phyloP scores from a whole-genome alignment of 768 basidiomycete species.

The Nidularia pulvinata region DNA sequence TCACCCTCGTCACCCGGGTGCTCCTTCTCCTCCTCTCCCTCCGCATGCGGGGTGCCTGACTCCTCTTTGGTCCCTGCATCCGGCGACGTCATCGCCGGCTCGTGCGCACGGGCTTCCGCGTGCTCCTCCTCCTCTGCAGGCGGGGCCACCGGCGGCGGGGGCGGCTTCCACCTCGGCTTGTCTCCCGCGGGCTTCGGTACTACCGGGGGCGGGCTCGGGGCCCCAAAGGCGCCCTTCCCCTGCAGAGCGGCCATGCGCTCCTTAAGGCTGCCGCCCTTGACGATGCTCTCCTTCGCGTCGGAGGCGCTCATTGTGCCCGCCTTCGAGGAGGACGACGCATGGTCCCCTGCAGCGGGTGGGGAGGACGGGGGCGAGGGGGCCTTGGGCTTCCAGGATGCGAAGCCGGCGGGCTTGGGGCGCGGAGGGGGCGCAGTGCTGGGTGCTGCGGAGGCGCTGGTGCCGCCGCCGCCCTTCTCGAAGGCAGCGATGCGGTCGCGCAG shows the following conservation, averaged over 20 bases:
- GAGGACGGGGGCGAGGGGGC: conserved; percentile 49
- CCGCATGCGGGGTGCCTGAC: neutral
- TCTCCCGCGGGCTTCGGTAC: conserved; percentile 60
- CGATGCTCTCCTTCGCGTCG: conserved; percentile 89
- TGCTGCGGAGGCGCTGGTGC: conserved; percentile 32
- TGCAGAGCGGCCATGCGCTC: conserved; percentile 96
- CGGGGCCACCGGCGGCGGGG: conserved; percentile 50
- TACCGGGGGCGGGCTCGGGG: conserved; percentile 47
- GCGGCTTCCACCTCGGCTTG: conserved; percentile 88
- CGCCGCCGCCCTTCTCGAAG: conserved; percentile 56
- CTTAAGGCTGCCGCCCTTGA: conserved; percentile 77
- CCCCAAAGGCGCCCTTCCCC: conserved; percentile 80
- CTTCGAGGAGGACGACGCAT: conserved; percentile 15
- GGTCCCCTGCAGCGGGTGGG: conserved; percentile 10
- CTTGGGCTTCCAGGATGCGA: conserved; percentile 72
- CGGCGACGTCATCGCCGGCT: conserved; percentile 23
- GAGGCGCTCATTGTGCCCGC: conserved; percentile 70
- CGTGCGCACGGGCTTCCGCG: conserved; percentile 3
- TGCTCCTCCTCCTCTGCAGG: conserved; percentile 18
- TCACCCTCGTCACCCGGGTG: conserved; percentile 21
- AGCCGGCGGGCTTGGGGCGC: conserved; percentile 65
- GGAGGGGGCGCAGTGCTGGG: conserved; percentile 41
- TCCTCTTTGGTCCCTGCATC: conserved; percentile 20
- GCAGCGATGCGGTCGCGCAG: conserved; percentile 88
- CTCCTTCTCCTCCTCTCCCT: conserved; percentile 6